A percentile compares a stretch with the other conserved stretches of the same genome.
Conservation (phyloP, 2,329 filamentous ascomycete genomes). For the Myriangium duriaei region DNA sequence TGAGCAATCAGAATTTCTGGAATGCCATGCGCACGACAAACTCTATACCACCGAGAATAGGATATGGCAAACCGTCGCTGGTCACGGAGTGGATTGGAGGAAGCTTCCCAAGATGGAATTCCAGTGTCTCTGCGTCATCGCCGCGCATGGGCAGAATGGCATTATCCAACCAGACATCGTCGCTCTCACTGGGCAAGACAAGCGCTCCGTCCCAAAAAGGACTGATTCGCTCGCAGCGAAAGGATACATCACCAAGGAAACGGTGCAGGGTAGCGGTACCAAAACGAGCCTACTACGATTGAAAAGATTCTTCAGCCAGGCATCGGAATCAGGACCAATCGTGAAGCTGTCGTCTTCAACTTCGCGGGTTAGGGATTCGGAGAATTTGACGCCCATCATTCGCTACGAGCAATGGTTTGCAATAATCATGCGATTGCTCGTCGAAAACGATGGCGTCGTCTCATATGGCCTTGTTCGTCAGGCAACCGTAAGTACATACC, state of each 20-base stretch:
- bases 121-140: constrained; percentile 45
- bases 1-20: constrained; percentile 5
- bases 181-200: constrained; percentile 47
- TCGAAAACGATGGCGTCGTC: constrained; percentile 38
- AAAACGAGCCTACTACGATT: constrained; percentile 46
- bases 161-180: constrained; percentile 46
- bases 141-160: constrained; percentile 39
- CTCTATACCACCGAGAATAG: constrained; percentile 43
- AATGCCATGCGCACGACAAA: constrained; percentile 16
- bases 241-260: constrained; percentile 49
- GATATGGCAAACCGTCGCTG: constrained; percentile 48
- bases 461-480: constrained; percentile 40
- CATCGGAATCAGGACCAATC: constrained; percentile 13
- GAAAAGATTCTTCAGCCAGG: constrained; percentile 33
- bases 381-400: constrained; percentile 15
- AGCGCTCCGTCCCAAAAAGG: constrained; percentile 49
- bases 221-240: constrained; percentile 45
- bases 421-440: constrained; percentile 37
- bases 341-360: constrained; percentile 6
- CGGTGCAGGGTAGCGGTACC: constrained; percentile 34
- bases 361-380: constrained; percentile 11
- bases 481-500: constrained; percentile 26
- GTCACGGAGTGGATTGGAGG: constrained; percentile 44
- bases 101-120: constrained; percentile 45
- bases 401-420: constrained; percentile 39